phyloP scores from a whole-genome alignment of 1,284 basidiomycete species.

The Ustilago bromivora region DNA sequence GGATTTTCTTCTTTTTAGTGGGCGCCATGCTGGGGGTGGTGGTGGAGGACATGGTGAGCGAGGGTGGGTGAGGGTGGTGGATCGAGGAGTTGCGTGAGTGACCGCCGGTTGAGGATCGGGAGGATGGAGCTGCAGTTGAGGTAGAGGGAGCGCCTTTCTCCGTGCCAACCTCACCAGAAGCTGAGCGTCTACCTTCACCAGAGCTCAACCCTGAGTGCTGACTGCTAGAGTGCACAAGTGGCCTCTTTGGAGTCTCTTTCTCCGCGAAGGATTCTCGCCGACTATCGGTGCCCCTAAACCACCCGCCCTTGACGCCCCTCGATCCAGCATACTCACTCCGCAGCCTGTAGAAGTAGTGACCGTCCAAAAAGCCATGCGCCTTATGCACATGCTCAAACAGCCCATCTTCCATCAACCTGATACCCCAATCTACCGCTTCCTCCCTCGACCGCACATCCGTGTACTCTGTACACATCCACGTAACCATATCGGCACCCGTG shows the following conservation, averaged over 20 bases:
- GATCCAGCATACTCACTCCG: constrained; percentile 42
- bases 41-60: constrained; percentile 33
- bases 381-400: constrained; percentile 65
- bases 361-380: constrained; percentile 66
- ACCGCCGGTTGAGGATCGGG: constrained; percentile 16
- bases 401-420: constrained; percentile 55
- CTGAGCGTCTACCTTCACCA: constrained; percentile 5
- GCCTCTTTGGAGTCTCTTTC: constrained; percentile 28
- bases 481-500: constrained; percentile 66
- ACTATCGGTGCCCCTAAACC: constrained; percentile 48
- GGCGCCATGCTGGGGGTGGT: background rate
- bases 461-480: constrained; percentile 64
- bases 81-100: constrained; percentile 39
- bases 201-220: constrained; percentile 15
- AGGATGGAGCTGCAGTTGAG: constrained; percentile 10
- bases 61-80: constrained; percentile 24
- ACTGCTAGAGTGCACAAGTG: constrained; percentile 24
- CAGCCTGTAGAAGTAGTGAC: constrained; percentile 67
- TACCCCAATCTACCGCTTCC: constrained; percentile 62
- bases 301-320: constrained; percentile 23
- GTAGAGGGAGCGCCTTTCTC: constrained; percentile 8
- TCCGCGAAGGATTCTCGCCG: constrained; percentile 36
- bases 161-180: constrained; percentile 2
- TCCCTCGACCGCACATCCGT: constrained; percentile 62
- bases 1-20: constrained; percentile 39